Conservation (phyloP, 2,329 filamentous ascomycete genomes). For the Neonectria hederae region DNA sequence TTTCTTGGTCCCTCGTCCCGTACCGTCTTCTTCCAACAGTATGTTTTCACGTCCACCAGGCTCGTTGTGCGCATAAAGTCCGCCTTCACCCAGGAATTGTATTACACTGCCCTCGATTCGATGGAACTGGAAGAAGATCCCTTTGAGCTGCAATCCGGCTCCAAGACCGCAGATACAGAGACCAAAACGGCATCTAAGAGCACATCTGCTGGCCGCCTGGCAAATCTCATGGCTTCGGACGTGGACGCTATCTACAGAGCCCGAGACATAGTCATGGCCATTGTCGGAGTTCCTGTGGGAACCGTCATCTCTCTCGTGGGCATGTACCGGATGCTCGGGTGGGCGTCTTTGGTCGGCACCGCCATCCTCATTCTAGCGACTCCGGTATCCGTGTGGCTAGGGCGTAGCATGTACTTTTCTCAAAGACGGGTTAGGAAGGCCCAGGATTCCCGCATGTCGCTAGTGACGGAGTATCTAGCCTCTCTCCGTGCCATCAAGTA, state of each 20-base stretch:
- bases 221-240: slow-evolving; percentile 68
- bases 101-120: slow-evolving; percentile 63
- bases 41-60: slow-evolving; percentile 66
- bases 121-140: slow-evolving; percentile 67
- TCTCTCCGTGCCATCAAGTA: slow-evolving; percentile 69
- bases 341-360: slow-evolving; percentile 64
- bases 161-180: slow-evolving; percentile 41
- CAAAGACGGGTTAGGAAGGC: slow-evolving; percentile 63
- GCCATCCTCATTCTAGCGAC: slow-evolving; percentile 57
- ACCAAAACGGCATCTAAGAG: slow-evolving; percentile 45
- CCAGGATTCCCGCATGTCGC: slow-evolving; percentile 65
- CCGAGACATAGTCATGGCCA: slow-evolving; percentile 60
- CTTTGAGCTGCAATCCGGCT: slow-evolving; percentile 46
- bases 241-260: slow-evolving; percentile 63
- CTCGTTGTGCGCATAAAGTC: slow-evolving; percentile 65
- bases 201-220: slow-evolving; percentile 60
- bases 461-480: slow-evolving; percentile 65
- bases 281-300: slow-evolving; percentile 57
- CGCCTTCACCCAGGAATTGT: slow-evolving; percentile 67
- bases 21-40: slow-evolving; percentile 64
- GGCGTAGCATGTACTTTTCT: slow-evolving; percentile 58
- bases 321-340: slow-evolving; percentile 65
- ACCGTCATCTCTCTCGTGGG: slow-evolving; percentile 59
- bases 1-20: slow-evolving; percentile 60
- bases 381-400: slow-evolving; percentile 61